Base-by-base conservation (phyloP, 768 basidiomycete genomes). In the Pleurotus giganteus region DNA sequence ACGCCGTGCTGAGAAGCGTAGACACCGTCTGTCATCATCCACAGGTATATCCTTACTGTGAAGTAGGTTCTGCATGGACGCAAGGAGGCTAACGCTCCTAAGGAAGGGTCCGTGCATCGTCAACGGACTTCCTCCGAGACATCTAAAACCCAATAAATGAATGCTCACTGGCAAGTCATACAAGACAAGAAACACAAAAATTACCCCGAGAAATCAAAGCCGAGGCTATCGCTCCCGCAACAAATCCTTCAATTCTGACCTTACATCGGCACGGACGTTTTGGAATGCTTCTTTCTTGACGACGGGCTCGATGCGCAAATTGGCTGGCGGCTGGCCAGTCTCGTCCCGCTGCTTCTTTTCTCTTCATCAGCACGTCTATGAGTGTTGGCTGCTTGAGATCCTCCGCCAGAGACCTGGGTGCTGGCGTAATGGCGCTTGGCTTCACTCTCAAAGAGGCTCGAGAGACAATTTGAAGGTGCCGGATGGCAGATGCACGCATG, bases 281-380 rank as follows among this genome's bases (percentile, higher is more conserved):
- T 68, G 70, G 46, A 75, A 73, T 15, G 60, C 67, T 34, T 69
- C 66, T 59, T 71, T 76, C 64, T 73, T 77, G 26, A 77, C 62
- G 43, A 72, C 69, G 9, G 71, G 74, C 58, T 79, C 78, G 37
- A 79, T 67, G 27, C 77, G 69, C 47, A 79, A 69, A 61, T 79
- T 79, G n/a, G 59, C 52, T n/a, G n/a, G n/a, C n/a, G n/a, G n/a
- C n/a, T 7, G 78, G 78, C 77, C 77, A 79, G 0, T 55, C 45
- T 3, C 65, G 59, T 6, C 72, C 74, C 24, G 72, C 68, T 15
- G 59, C 56, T 42, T 68, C 63, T 53, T 69, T 71, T 44, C 70
- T 68, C 58, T 68, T 59, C 56, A 69, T 60, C 11, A 79, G 68
- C 5, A 68, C 49, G 39, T 74, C 70, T 21, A 77, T 70, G 11